Conservation (phyloP, 1,139 yeast genomes). For the Geotrichum bryndzae region DNA sequence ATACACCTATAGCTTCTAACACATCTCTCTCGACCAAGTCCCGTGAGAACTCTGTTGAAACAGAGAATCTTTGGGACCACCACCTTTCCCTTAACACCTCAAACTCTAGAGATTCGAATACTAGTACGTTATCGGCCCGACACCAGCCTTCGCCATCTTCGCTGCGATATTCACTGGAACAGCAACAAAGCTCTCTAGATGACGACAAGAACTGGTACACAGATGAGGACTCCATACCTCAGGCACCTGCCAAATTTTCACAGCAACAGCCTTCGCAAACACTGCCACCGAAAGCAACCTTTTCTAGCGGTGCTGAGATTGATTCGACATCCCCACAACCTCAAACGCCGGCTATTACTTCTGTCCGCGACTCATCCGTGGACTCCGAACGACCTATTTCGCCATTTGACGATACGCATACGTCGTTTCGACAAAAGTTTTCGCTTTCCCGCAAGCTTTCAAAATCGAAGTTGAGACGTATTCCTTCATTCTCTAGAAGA, state of each 20-base stretch:
- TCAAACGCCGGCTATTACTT: neutral
- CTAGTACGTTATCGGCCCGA: neutral
- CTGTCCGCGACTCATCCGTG: neutral
- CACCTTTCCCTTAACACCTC: neutral
- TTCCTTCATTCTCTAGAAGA: slow-evolving; percentile 12
- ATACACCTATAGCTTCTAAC: neutral
- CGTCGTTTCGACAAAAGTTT: slow-evolving; percentile 19
- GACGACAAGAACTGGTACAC: neutral
- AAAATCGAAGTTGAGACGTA: slow-evolving; percentile 9
- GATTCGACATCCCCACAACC: neutral
- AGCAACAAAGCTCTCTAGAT: neutral
- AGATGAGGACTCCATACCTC: neutral
- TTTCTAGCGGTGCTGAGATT: neutral
- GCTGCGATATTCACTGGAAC: neutral
- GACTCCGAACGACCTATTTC: slow-evolving; percentile 6
- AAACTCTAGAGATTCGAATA: neutral
- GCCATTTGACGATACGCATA: slow-evolving; percentile 10
- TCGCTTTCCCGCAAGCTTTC: slow-evolving; percentile 21
- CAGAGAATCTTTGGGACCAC: neutral
- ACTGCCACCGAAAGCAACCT: neutral
- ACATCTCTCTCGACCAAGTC: neutral
- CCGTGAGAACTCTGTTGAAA: slow-evolving; percentile 3
- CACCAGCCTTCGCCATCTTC: neutral
- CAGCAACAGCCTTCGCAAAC: neutral
- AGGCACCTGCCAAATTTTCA: neutral